A percentile compares a stretch with the other conserved stretches of the same genome.
phyloP scores from a whole-genome alignment of 2,329 filamentous ascomycete species.

The Myriangium duriaei region DNA sequence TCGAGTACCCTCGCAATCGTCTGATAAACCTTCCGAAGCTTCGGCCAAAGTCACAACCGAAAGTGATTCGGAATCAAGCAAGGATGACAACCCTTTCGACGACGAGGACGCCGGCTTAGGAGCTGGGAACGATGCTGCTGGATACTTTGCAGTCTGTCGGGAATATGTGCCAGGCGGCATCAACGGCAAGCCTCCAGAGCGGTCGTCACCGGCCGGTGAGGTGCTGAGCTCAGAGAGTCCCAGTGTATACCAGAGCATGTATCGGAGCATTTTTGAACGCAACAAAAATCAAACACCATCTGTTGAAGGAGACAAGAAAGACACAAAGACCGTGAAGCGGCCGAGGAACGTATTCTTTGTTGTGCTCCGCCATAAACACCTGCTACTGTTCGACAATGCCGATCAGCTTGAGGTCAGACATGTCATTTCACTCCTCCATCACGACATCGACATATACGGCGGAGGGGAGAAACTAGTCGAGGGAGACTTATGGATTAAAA shows the following conservation, averaged over 20 bases:
- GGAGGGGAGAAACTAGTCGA: slow-evolving; percentile 60
- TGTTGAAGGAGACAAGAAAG: slow-evolving; percentile 40
- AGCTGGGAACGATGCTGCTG: slow-evolving; percentile 66
- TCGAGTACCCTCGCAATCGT: not conserved
- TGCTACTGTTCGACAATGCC: slow-evolving; percentile 95
- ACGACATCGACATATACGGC: slow-evolving; percentile 73
- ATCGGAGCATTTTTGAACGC: slow-evolving; percentile 85
- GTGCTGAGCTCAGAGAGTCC: slow-evolving; percentile 58
- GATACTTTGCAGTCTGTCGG: slow-evolving; percentile 89
- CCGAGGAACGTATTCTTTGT: slow-evolving; percentile 89
- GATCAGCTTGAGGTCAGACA: slow-evolving; percentile 93
- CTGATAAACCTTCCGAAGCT: not conserved
- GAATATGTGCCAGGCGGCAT: slow-evolving; percentile 86
- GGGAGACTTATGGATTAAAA: slow-evolving; percentile 89
- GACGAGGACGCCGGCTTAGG: slow-evolving; percentile 46
- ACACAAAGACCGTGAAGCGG: slow-evolving; percentile 38
- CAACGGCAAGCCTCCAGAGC: slow-evolving; percentile 84
- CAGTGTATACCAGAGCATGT: slow-evolving; percentile 97
- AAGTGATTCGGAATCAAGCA: slow-evolving; percentile 23
- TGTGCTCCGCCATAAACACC: slow-evolving; percentile 77
- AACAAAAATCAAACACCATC: slow-evolving; percentile 44
- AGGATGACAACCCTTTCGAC: slow-evolving; percentile 29
- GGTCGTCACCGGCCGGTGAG: slow-evolving; percentile 66
- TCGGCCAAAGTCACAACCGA: slow-evolving; percentile 27
- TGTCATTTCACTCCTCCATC: slow-evolving; percentile 83